These are phyloP conservation scores for Mortierella sp. DNA, from an alignment of 371 early-diverging fungal species.

Conservation along the genomic window DNA sequence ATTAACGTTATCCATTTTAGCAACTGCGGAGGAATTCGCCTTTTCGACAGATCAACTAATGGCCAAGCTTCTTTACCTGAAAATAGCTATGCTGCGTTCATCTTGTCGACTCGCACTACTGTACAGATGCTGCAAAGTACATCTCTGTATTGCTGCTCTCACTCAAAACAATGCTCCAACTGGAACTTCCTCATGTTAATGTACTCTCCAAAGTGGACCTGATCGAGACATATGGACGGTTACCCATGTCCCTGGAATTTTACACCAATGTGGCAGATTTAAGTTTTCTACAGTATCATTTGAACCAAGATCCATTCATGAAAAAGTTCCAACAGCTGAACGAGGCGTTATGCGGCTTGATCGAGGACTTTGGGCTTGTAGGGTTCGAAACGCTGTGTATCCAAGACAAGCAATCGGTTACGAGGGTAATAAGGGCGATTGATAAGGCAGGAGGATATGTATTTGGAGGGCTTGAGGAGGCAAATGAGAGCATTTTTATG, in stretches of 20 bases:
- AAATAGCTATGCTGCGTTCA: conserved; percentile 89
- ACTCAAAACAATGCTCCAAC: conserved; percentile 91
- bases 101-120: conserved; percentile 93
- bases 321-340: conserved; percentile 80
- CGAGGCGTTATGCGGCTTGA: conserved; percentile 86
- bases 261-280: conserved; percentile 96
- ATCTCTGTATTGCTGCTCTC: conserved; percentile 91
- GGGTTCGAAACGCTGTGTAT: conserved; percentile 92
- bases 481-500: conserved; percentile 84
- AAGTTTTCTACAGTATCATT: conserved; percentile 80
- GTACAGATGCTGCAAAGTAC: conserved; percentile 94
- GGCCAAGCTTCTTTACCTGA: too few relatives aligned
- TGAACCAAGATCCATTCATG: conserved; percentile 78
- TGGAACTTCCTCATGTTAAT: conserved; percentile 97
- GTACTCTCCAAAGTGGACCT: conserved; percentile 97
- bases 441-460: conserved; percentile 96
- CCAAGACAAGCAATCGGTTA: conserved; percentile 86
- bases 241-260: conserved; percentile 90
- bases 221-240: conserved; percentile 77
- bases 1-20: conserved; percentile 6
- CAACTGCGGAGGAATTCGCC: conserved; percentile 14
- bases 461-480: conserved; percentile 84
- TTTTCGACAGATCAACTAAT: not conserved
- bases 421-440: conserved; percentile 79
- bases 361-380: conserved; percentile 93